phyloP scores from a whole-genome alignment of 441 rosid species.

The Mallotus repandus region DNA sequence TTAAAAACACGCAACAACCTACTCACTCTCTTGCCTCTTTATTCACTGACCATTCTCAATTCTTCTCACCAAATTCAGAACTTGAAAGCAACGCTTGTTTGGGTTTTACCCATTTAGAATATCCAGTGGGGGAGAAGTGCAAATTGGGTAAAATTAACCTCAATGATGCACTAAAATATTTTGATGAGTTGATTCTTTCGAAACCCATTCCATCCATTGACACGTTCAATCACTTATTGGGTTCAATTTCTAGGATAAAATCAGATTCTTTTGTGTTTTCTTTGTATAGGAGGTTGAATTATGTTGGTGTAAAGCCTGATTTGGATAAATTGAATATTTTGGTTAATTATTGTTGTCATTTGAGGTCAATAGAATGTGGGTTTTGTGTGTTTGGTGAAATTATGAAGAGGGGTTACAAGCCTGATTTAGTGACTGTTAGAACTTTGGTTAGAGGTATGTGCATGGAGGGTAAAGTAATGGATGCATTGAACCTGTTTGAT shows the following conservation, averaged over 20 bases:
- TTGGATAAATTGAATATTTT: neutral
- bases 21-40: neutral
- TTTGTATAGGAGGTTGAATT: constrained; percentile 2
- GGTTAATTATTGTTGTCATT: neutral
- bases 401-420: constrained; percentile 1
- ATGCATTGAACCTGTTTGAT: constrained; percentile 10
- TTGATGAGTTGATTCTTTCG: too few relatives aligned
- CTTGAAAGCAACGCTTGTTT: neutral
- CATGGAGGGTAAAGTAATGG: neutral
- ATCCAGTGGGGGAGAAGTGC: constrained; percentile 22
- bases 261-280: neutral
- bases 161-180: too few relatives aligned
- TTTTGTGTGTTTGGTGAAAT: neutral
- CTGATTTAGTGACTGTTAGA: neutral
- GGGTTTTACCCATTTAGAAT: neutral
- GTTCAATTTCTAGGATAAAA: neutral
- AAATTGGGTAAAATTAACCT: constrained; percentile 11
- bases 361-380: neutral
- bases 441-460: neutral
- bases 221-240: neutral
- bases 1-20: neutral
- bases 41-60: neutral
- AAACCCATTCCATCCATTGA: neutral
- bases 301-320: neutral
- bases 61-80: neutral